These are phyloP conservation scores for Tetrahymena thermophila DNA, from an alignment of 73 alveolate genomes.

Conservation along the genomic window DNA sequence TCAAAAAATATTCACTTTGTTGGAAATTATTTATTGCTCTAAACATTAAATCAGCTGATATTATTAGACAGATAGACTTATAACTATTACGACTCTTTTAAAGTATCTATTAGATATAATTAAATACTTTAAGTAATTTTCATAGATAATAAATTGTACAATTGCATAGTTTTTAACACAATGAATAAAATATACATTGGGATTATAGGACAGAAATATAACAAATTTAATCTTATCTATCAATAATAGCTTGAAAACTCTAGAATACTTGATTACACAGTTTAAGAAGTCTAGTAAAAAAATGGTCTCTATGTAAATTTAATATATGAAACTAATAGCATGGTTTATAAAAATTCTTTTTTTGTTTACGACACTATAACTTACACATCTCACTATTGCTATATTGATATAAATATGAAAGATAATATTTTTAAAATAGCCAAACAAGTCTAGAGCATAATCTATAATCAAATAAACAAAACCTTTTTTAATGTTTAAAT, in stretches of 20 bases:
- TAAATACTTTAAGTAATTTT: neutral
- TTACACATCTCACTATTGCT: neutral
- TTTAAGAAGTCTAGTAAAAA: neutral
- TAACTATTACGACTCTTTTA: neutral
- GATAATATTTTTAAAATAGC: neutral
- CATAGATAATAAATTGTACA: neutral
- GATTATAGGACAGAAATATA: neutral
- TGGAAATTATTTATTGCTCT: neutral
- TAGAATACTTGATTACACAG: neutral
- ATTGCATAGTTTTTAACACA: neutral
- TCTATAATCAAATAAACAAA: neutral
- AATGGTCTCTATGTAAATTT: neutral
- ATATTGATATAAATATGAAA: neutral
- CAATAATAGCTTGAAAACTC: neutral
- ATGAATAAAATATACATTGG: neutral
- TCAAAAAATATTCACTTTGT: neutral
- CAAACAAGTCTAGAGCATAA: neutral
- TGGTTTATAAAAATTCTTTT: neutral
- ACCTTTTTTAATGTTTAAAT: neutral
- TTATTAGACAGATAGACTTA: neutral
- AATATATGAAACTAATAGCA: neutral
- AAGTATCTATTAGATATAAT: neutral
- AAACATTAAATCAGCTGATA: neutral
- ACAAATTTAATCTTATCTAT: neutral
- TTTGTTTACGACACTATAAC: neutral